A percentile compares a stretch with the other conserved stretches of the same genome.
These are phyloP conservation scores for Linnemannia elongata DNA, from an alignment of 192 early-diverging fungal genomes.

Conservation along the genomic window DNA sequence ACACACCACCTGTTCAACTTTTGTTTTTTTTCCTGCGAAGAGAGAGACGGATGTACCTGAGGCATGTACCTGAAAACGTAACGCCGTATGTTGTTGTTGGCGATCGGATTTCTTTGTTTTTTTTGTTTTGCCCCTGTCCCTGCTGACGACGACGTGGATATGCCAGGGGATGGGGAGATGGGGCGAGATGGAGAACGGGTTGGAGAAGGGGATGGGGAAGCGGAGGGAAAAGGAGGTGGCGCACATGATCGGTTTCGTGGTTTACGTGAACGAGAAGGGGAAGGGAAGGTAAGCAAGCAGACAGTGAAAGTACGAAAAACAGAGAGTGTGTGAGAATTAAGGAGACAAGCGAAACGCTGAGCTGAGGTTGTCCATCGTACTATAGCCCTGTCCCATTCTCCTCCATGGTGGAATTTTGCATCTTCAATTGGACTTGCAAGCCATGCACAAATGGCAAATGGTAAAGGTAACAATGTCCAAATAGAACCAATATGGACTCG, in stretches of 20 bases:
- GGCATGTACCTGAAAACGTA: neutral
- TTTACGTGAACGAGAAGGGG: neutral
- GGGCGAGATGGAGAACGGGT: neutral
- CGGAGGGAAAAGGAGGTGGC: neutral
- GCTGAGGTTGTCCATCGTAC: too few relatives aligned
- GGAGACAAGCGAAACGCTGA: too few relatives aligned
- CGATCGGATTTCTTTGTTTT: neutral
- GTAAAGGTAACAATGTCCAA: neutral
- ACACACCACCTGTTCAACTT: neutral
- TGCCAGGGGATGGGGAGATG: neutral
- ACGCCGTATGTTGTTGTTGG: neutral
- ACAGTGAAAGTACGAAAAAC: too few relatives aligned
- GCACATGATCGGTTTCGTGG: neutral
- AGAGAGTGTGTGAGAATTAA: too few relatives aligned
- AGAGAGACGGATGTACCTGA: neutral
- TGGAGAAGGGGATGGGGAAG: neutral
- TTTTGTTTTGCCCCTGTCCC: neutral
- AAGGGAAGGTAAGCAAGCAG: neutral
- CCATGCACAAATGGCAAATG: neutral
- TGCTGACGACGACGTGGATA: neutral
- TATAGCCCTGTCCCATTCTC: too few relatives aligned
- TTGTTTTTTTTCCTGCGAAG: neutral
- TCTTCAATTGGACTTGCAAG: neutral
- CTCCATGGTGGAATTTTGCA: neutral
- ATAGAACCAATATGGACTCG: neutral